Base-by-base conservation (phyloP, 202 grass and related monocot genomes). In the Setaria italica region DNA sequence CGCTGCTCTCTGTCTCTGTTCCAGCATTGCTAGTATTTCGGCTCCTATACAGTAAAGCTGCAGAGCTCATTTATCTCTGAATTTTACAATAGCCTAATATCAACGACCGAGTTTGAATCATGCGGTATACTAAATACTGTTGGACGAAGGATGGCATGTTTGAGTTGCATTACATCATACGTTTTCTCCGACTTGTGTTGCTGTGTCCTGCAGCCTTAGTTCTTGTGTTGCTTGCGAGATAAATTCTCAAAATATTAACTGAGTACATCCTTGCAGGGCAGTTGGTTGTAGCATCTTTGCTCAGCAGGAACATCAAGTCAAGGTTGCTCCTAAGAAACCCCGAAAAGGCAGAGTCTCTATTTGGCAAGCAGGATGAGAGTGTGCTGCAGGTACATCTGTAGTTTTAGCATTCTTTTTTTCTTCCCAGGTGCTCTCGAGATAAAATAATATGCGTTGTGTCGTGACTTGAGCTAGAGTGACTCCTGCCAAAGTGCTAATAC, bases 261-360 rank as follows among this genome's bases (percentile, higher is more conserved):
- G 57, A 45, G 63, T 80, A 62, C 47, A 82, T 43, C 34, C 37
- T 92, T 89, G 88, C 90, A 98, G 95, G 95, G 78, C 93, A 98
- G 90, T 80, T 98, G 84, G 80, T 95, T 66, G 95, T 98, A 41
- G 95, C 95, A 76, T 98, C 93, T 48, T 82, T 98, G 56, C 76
- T 98, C 11, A 94, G 62, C 81, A 95, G 95, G 94, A 91, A 93
- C 33, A 89, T 95, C 47, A 95, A 95, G 86, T 84, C 89, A 84
- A 92, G 88, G 16, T 88, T 98, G 67, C 81, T 98, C 43, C 65
- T 98, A 55, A 92, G 95, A 88, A 90, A 95, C 51, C 95, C 89
- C 32, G 82, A 85, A 76, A 98, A 95, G 82, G 93, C 91, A 54
- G 65, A 54, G 72, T 84, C 87, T 50, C 87, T 98, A 49, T 98